phyloP scores from a whole-genome alignment of 306 rosid genomes.

The Pyrus communis region DNA sequence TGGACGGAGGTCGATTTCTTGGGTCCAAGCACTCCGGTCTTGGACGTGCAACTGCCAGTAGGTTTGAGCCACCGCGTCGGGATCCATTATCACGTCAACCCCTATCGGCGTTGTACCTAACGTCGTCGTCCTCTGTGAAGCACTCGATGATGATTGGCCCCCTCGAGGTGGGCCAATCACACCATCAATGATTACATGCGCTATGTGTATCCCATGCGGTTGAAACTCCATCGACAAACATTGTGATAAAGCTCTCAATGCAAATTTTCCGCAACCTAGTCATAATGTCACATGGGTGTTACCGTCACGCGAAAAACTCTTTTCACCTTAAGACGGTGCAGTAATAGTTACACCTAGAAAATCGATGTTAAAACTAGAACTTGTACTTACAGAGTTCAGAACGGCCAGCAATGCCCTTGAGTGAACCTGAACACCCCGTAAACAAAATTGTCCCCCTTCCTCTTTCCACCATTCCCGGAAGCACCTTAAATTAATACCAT shows the following conservation, averaged over 20 bases:
- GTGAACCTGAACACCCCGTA: constrained; percentile 83
- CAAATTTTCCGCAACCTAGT: constrained; percentile 94
- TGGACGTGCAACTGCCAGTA: constrained; percentile 89
- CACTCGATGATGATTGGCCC: constrained; percentile 8
- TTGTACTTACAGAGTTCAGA: constrained; percentile 56
- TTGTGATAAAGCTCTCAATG: constrained; percentile 78
- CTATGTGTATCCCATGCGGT: constrained; percentile 79
- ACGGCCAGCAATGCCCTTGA: constrained; percentile 70
- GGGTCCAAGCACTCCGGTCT: constrained; percentile 86
- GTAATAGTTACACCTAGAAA: not conserved
- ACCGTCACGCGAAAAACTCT: not conserved
- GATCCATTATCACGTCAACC: constrained; percentile 47
- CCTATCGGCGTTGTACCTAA: not conserved
- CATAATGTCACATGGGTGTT: not conserved
- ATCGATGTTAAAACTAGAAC: not conserved
- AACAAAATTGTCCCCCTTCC: constrained; percentile 90
- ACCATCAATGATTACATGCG: constrained; percentile 88
- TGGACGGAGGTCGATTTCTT: constrained; percentile 80
- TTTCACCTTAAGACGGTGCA: not conserved
- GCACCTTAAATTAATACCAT: constrained; percentile 37
- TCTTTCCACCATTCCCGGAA: constrained; percentile 88
- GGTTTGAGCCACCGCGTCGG: constrained; percentile 80
- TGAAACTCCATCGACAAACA: constrained; percentile 89
- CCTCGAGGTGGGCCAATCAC: constrained; percentile 57
- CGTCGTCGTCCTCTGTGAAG: constrained; percentile 19